Evolutionary conservation across 108 stramenopile genomes (phyloP), one percentile per base, ranked within the genome.

Genomic region (Skeletonema tropicum): DNA sequence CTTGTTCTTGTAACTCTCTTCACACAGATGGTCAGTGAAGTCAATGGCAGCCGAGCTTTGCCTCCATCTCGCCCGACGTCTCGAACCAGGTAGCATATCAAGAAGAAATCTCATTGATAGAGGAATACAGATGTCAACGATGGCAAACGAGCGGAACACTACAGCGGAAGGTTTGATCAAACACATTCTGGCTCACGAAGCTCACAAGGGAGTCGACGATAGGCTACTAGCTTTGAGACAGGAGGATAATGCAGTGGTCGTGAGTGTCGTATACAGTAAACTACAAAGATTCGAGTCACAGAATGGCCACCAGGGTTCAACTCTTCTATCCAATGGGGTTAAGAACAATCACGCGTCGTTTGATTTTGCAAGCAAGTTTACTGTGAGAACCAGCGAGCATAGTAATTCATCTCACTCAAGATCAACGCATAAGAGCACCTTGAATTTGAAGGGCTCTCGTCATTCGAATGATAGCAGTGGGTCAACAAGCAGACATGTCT

Each of bases 31-130:
- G 76, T 72, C 71, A 19, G 36, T 64, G 10, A 72, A 72, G 48
- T 67, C 77, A 32, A 35, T 79, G 73, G 73, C 48, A 31, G 77
- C 77, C 19, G 77, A 79, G 66, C 66, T 79, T 30, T 79, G 77
- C 30, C 77, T 79, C 42, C 77, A 79, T 74, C 77, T 79, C 17
- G 77, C 77, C 31, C 21, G 66, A 36, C 73, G 77, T 26, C 66
- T 79, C 21, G 14, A 68, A 35, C 39, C 72, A 17, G 72, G 73
- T 12, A 64, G 73, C 30, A 60, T 21, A 8, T 35, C 64, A 35
- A 41, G 73, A 79, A 35, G 57, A 31, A 21, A 67, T 17, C 77
- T 79, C 5, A 67, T 79, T 12, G 63, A 68, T 3, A 73, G 71
- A 74, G 77, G 77, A 2, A 73, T 79, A 41, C 66, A 60, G 11